Conservation (phyloP, 148 eudicot species). For the Cornus suecica region DNA sequence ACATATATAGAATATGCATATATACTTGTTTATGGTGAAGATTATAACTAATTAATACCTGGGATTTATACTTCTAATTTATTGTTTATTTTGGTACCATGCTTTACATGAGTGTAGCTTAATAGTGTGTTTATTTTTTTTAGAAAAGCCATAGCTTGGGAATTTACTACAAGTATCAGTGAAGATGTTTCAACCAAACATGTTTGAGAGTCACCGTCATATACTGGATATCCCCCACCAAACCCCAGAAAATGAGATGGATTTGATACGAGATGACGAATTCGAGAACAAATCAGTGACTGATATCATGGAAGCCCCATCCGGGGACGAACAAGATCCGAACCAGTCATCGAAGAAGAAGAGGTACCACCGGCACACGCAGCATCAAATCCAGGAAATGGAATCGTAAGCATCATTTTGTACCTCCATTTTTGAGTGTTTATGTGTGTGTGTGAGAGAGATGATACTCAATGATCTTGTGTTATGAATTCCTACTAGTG, state of each 20-base stretch:
- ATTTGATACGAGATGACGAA: constrained; percentile 60
- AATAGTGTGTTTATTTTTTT: background rate
- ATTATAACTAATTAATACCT: background rate
- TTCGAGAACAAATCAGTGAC: constrained; percentile 70
- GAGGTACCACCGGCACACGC: constrained; percentile 90
- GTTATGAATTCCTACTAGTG: background rate
- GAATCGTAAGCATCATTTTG: constrained; percentile 44
- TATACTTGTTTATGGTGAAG: background rate
- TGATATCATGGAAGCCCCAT: constrained; percentile 58
- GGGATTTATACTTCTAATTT: background rate
- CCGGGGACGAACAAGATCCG: constrained; percentile 71
- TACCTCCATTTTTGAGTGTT: background rate
- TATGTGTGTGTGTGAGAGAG: background rate
- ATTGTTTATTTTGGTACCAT: background rate
- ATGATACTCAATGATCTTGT: background rate
- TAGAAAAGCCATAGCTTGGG: constrained; percentile 11
- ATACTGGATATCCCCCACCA: constrained; percentile 60
- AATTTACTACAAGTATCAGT: background rate
- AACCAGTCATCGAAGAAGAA: constrained; percentile 67
- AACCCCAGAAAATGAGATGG: constrained; percentile 56
- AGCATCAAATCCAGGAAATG: constrained; percentile 89
- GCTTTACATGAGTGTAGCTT: background rate
- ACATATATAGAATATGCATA: background rate
- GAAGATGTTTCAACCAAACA: constrained; percentile 64
- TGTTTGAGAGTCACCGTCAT: constrained; percentile 73